phyloP scores from a whole-genome alignment of 305 asterid genomes.

The Fraxinus ornus region DNA sequence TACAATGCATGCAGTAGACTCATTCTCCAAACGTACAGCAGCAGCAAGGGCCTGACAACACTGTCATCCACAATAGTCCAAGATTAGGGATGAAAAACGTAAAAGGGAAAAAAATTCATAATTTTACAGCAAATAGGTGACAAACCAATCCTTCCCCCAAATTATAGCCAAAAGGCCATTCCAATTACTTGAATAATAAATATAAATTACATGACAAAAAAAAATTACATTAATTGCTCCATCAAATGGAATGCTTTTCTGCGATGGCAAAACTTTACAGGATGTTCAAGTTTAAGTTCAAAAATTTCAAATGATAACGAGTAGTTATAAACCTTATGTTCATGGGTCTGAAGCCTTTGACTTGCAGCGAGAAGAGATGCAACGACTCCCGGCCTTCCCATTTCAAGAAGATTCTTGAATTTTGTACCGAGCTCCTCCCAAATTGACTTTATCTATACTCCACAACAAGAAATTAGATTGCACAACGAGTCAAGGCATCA shows the following conservation, averaged over 20 bases:
- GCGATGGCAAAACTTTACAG: conserved; percentile 2
- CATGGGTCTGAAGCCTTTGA: conserved; percentile 71
- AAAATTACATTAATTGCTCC: not conserved
- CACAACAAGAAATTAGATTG: conserved; percentile 25
- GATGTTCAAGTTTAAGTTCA: not conserved
- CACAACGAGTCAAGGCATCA: not conserved
- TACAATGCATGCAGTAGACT: conserved; percentile 57
- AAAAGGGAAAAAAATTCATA: not conserved
- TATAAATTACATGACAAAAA: not conserved
- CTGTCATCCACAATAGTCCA: conserved; percentile 43
- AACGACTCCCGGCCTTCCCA: conserved; percentile 88
- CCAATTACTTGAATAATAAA: not conserved
- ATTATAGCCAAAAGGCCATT: not conserved
- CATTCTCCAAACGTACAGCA: conserved; percentile 57
- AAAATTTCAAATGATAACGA: conserved; percentile 12
- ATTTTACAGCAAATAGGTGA: not conserved
- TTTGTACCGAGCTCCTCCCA: conserved; percentile 76
- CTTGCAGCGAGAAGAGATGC: conserved; percentile 85
- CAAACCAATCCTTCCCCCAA: not conserved
- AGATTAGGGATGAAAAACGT: conserved; percentile 8
- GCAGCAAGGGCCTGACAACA: conserved; percentile 86
- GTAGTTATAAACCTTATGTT: conserved; percentile 50
- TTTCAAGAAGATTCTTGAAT: conserved; percentile 66
- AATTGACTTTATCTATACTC: conserved; percentile 61
- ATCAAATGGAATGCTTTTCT: conserved; percentile 1